A percentile compares a stretch with the other conserved stretches of the same genome.
Evolutionary conservation across 2,329 filamentous ascomycete species (phyloP).

Genomic region (Aspergillus carbonarius): DNA sequence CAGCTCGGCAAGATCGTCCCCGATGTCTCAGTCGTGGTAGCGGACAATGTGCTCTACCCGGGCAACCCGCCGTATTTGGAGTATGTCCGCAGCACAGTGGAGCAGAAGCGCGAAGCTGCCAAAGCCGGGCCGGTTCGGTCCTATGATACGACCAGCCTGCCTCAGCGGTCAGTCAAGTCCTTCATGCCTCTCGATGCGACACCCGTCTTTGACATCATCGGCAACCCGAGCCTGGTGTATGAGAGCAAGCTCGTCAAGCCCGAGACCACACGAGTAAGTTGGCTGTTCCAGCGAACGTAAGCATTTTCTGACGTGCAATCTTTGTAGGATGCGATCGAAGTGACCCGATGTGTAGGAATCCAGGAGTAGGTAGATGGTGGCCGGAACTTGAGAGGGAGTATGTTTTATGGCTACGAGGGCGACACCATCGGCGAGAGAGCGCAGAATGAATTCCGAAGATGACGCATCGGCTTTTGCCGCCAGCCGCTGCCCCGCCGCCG

Average conservation of each 20-base stretch:
- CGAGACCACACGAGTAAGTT: conserved; percentile 28
- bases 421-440: conserved; percentile 11
- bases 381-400: not conserved
- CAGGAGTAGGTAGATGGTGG: conserved; percentile 18
- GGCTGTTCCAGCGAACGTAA: not conserved
- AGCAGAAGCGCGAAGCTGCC: conserved; percentile 57
- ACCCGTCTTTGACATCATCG: conserved; percentile 37
- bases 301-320: not conserved
- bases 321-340: conserved; percentile 32
- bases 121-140: conserved; percentile 24
- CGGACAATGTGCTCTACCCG: conserved; percentile 47
- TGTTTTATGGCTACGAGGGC: not conserved
- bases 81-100: conserved; percentile 66
- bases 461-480: conserved; percentile 59
- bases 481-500: conserved; percentile 26
- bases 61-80: conserved; percentile 52
- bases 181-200: conserved; percentile 27
- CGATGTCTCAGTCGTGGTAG: conserved; percentile 48
- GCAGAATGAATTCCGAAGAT: conserved; percentile 1
- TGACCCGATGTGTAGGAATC: conserved; percentile 32
- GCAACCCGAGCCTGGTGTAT: conserved; percentile 66
- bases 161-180: conserved; percentile 20
- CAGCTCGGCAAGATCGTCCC: conserved; percentile 63
- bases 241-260: conserved; percentile 50
- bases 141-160: conserved; percentile 23